A percentile compares a stretch with the other conserved stretches of the same genome.
phyloP scores from a whole-genome alignment of 176 grass and related monocot species.

The Oryza nivara region DNA sequence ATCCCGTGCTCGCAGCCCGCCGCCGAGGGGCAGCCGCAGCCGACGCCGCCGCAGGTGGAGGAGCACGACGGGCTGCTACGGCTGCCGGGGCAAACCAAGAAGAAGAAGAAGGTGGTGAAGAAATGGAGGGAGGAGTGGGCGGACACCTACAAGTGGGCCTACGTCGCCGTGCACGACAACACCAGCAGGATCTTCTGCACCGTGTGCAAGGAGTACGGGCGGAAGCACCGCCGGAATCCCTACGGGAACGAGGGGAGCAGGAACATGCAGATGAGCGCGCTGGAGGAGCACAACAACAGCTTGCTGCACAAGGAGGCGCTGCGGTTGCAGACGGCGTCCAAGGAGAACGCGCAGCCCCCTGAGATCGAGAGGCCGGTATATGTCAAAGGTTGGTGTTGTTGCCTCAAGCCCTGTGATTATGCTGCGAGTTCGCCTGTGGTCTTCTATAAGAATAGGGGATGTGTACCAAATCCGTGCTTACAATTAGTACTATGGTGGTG shows the following conservation, averaged over 20 bases:
- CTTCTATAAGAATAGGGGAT: slow-evolving; percentile 24
- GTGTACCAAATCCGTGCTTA: slow-evolving; percentile 12
- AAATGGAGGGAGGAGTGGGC: slow-evolving; percentile 98
- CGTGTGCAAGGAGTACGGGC: slow-evolving; percentile 92
- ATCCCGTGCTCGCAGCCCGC: slow-evolving; percentile 55
- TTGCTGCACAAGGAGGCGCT: slow-evolving; percentile 98
- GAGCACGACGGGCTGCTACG: slow-evolving; percentile 58
- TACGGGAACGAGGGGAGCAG: slow-evolving; percentile 98
- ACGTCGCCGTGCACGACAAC: slow-evolving; percentile 78
- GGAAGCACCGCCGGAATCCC: slow-evolving; percentile 94
- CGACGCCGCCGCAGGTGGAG: slow-evolving; percentile 32
- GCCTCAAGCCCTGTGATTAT: slow-evolving; percentile 12
- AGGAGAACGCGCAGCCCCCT: slow-evolving; percentile 66
- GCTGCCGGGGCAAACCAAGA: slow-evolving; percentile 63
- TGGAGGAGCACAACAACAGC: slow-evolving; percentile 99
- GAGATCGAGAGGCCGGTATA: slow-evolving; percentile 70
- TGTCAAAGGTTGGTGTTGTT: slow-evolving; percentile 81
- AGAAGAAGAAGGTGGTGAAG: slow-evolving; percentile 99
- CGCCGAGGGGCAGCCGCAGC: slow-evolving; percentile 41
- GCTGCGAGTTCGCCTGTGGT: background rate
- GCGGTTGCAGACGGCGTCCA: slow-evolving; percentile 78
- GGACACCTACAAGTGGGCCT: slow-evolving; percentile 97
- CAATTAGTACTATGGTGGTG: background rate
- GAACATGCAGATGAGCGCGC: slow-evolving; percentile 99
- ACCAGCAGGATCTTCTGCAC: slow-evolving; percentile 95